A percentile compares a stretch with the other conserved stretches of the same genome.
Conservation (phyloP, 371 early-diverging fungal genomes). For the Apophysomyces sp. region DNA sequence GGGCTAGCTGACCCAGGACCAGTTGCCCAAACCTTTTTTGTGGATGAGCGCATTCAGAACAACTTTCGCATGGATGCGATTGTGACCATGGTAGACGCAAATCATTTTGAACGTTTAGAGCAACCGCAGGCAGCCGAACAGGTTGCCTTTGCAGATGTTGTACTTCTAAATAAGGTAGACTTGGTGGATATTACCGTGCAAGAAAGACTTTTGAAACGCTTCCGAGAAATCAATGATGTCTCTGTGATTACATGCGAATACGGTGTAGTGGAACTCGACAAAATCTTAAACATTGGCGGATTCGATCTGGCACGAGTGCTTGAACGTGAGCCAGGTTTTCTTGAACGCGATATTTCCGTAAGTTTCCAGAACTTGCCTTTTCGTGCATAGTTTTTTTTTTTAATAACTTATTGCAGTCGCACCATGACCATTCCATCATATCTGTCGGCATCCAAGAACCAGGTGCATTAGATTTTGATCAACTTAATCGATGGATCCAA, state of each 20-base stretch:
- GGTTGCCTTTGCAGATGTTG: slow-evolving; percentile 34
- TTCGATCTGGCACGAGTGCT: slow-evolving; percentile 31
- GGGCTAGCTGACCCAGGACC: slow-evolving; percentile 46
- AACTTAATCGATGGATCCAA: slow-evolving; percentile 28
- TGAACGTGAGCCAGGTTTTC: slow-evolving; percentile 30
- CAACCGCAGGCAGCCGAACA: slow-evolving; percentile 23
- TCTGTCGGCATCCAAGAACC: slow-evolving; percentile 22
- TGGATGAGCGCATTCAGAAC: slow-evolving; percentile 24
- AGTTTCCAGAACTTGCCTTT: neutral
- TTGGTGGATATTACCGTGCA: slow-evolving; percentile 17
- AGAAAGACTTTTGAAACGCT: slow-evolving; percentile 1
- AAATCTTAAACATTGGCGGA: slow-evolving; percentile 24
- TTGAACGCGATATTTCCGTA: slow-evolving; percentile 5
- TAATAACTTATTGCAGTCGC: neutral
- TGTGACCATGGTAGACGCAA: slow-evolving; percentile 38
- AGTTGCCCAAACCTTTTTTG: slow-evolving; percentile 31
- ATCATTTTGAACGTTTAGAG: slow-evolving; percentile 18
- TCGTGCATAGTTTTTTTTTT: too few species aligned
- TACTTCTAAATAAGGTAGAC: slow-evolving; percentile 40
- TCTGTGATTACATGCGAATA: slow-evolving; percentile 18
- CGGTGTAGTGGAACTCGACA: slow-evolving; percentile 21
- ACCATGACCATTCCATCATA: slow-evolving; percentile 10
- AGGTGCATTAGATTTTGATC: slow-evolving; percentile 21
- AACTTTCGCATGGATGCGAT: slow-evolving; percentile 30
- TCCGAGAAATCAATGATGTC: slow-evolving; percentile 19